Percentiles rank a stretch among this genome's conserved stretches.
Conservation (phyloP, 148 eudicot species). For the Mesembryanthemum crystallinum region DNA sequence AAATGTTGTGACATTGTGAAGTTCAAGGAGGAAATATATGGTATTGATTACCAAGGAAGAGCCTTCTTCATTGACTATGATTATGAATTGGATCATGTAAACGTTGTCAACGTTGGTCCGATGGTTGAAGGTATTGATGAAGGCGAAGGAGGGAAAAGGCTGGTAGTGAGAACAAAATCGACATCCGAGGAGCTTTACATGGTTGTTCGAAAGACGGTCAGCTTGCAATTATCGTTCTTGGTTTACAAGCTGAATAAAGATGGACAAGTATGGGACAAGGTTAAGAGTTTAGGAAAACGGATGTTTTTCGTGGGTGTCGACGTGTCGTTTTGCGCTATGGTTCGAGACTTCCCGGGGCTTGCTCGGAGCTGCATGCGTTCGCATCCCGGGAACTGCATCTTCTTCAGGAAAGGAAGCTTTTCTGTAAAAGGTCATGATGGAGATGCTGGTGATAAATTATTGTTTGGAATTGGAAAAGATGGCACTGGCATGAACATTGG, state of each 20-base stretch:
- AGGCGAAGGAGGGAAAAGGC: not conserved
- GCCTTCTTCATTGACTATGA: not conserved
- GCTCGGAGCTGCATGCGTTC: not conserved
- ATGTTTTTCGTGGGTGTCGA: not conserved
- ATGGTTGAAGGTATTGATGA: not conserved
- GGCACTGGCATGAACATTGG: constrained; percentile 4
- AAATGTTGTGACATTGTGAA: not conserved
- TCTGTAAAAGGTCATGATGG: not conserved
- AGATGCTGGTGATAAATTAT: not conserved
- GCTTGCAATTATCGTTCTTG: not conserved
- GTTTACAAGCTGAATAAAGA: constrained; percentile 6
- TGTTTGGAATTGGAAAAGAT: not conserved
- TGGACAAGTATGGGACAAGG: not conserved
- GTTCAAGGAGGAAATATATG: not conserved
- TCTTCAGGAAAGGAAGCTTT: constrained; percentile 9
- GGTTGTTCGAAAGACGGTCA: not conserved
- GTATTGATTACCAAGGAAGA: constrained; percentile 3
- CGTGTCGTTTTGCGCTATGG: not conserved
- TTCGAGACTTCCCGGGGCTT: not conserved
- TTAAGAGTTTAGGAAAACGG: not conserved
- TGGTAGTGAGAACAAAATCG: not conserved
- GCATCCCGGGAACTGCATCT: not conserved
- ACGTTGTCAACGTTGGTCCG: not conserved
- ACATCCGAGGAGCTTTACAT: not conserved
- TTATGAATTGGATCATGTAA: not conserved